These are phyloP conservation scores for Fusarium metavorans DNA, from an alignment of 2,329 filamentous ascomycete genomes.

Conservation along the genomic window DNA sequence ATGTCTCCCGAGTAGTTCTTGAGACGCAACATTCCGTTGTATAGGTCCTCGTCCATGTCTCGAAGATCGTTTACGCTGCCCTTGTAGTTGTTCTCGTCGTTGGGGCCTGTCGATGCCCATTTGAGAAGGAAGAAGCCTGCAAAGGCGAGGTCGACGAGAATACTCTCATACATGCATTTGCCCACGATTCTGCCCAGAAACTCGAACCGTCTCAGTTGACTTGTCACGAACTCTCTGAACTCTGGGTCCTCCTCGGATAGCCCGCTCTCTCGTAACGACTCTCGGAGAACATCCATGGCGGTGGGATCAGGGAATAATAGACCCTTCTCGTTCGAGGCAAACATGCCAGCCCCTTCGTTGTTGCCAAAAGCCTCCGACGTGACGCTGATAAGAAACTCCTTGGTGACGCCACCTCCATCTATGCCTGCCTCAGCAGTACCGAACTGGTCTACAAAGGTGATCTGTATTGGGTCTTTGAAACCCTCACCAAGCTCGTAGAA, in stretches of 20 bases:
- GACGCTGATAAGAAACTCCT: constrained; percentile 93
- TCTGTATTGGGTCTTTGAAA: constrained; percentile 94
- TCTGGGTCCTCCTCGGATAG: constrained; percentile 65
- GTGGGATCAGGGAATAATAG: constrained; percentile 89
- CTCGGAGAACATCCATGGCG: constrained; percentile 76
- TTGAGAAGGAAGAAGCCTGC: constrained; percentile 96
- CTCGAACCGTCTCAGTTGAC: constrained; percentile 81
- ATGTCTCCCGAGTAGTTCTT: constrained; percentile 90
- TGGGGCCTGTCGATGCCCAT: constrained; percentile 81
- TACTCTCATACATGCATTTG: constrained; percentile 97
- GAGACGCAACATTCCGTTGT: constrained; percentile 83
- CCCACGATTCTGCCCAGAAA: constrained; percentile 94
- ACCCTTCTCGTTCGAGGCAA: constrained; percentile 86
- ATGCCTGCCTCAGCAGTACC: constrained; percentile 90
- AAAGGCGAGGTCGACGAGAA: constrained; percentile 92
- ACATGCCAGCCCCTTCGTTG: constrained; percentile 66
- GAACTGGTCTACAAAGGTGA: constrained; percentile 95
- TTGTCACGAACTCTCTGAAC: constrained; percentile 68
- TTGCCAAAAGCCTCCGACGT: constrained; percentile 84
- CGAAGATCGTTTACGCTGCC: constrained; percentile 95
- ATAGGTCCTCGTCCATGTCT: constrained; percentile 90
- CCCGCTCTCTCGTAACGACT: constrained; percentile 65
- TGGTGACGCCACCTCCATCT: constrained; percentile 96
- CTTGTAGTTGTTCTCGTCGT: constrained; percentile 79
- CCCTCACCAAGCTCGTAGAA: constrained; percentile 86